Evolutionary conservation across 2,329 filamentous ascomycete genomes (phyloP).

Genomic region (Aspergillus floridensis): DNA sequence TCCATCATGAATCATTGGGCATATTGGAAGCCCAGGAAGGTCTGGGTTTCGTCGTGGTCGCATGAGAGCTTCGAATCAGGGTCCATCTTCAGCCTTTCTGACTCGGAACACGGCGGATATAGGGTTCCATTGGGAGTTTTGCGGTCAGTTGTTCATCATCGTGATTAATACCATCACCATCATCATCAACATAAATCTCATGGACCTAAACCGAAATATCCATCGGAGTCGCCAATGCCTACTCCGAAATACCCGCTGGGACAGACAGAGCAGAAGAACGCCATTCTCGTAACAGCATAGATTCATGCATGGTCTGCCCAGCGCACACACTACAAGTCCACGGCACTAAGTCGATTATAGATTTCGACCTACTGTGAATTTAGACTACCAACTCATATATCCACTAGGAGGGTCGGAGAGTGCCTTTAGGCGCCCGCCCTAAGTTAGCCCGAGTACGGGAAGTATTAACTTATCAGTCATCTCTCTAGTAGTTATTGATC

Average conservation of each 20-base stretch:
- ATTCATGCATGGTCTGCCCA: not conserved
- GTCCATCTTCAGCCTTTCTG: not conserved
- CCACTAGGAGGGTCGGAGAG: not conserved
- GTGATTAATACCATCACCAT: not conserved
- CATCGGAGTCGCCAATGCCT: not conserved
- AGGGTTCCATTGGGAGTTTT: not conserved
- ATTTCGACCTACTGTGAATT: not conserved
- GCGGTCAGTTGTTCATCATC: not conserved
- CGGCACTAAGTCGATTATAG: not conserved
- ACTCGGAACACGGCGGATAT: not conserved
- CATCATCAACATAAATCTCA: not conserved
- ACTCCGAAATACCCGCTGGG: not conserved
- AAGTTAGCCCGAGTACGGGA: not conserved
- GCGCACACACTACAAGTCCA: not conserved
- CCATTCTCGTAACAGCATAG: not conserved
- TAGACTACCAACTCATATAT: not conserved
- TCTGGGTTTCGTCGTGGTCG: not conserved
- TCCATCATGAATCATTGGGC: not conserved
- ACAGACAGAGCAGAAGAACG: not conserved
- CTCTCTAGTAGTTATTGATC: no score
- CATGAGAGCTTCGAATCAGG: not conserved
- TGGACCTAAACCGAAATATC: not conserved
- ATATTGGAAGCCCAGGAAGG: not conserved
- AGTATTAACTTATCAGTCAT: no score
- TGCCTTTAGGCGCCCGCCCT: not conserved